phyloP scores from a whole-genome alignment of 768 basidiomycete genomes.

The Tylopilus sp. region DNA sequence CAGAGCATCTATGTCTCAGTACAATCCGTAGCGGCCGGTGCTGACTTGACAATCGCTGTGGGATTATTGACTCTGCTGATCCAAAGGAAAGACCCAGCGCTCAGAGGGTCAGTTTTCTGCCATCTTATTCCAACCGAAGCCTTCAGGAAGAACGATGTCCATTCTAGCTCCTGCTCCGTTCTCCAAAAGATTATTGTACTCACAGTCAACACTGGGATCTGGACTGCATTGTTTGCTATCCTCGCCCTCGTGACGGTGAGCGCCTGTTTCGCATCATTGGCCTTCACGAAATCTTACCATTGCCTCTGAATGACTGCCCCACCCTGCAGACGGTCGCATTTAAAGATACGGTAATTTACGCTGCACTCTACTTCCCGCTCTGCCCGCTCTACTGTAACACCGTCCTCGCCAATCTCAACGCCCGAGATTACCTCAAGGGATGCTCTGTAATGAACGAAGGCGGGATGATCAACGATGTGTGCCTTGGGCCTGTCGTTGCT shows the following conservation, averaged over 20 bases:
- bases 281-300: neutral
- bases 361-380: conserved; percentile 4
- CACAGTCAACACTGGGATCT: conserved; percentile 11
- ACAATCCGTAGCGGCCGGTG: neutral
- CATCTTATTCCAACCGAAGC: neutral
- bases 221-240: conserved; percentile 11
- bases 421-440: neutral
- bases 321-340: neutral
- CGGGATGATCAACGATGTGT: neutral
- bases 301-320: neutral
- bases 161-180: neutral
- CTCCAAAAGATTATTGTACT: conserved; percentile 9
- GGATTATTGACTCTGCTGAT: neutral
- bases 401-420: conserved; percentile 10
- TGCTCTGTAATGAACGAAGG: neutral
- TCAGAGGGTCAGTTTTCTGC: neutral
- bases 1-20: neutral
- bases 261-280: neutral
- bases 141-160: too few species aligned
- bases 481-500: neutral
- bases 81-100: neutral
- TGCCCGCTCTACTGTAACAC: conserved; percentile 13
- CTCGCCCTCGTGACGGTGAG: conserved; percentile 1
- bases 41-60: conserved; percentile 3
- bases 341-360: conserved; percentile 2